Percentiles rank a stretch among this genome's conserved stretches.
These are phyloP conservation scores for Kuraishia piskuri DNA, from an alignment of 805 yeast species.

Conservation along the genomic window DNA sequence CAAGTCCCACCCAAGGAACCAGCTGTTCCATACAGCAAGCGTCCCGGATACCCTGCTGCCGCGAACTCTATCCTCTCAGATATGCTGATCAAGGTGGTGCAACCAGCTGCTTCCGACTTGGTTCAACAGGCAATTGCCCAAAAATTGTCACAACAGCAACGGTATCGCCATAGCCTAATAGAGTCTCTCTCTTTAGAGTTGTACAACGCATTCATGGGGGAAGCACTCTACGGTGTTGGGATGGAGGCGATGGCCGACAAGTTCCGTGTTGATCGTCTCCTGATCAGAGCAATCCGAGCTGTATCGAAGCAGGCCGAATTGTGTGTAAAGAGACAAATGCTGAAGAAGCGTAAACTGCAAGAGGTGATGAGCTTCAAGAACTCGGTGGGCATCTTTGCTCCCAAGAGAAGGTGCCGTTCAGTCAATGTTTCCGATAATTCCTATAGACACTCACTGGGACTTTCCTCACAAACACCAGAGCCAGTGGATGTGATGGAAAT, in stretches of 20 bases:
- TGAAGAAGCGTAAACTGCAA: conserved; percentile 27
- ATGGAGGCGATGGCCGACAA: conserved; percentile 38
- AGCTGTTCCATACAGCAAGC: not conserved
- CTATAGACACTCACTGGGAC: no score
- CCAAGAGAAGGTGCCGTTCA: not conserved
- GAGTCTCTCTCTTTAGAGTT: conserved; percentile 39
- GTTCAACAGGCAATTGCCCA: not conserved
- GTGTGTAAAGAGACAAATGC: conserved; percentile 15
- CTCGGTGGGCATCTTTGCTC: conserved; percentile 13
- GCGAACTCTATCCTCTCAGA: not conserved
- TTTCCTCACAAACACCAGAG: conserved; percentile 1
- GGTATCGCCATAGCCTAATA: conserved; percentile 15
- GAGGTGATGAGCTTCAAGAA: conserved; percentile 23
- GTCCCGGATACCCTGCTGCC: not conserved
- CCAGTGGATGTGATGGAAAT: conserved; percentile 17
- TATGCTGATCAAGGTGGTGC: not conserved
- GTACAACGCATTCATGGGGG: conserved; percentile 53
- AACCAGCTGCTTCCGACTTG: not conserved
- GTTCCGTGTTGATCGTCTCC: conserved; percentile 23
- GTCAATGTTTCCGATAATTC: no score
- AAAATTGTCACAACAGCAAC: not conserved
- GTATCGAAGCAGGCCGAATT: conserved; percentile 22
- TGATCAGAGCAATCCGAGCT: conserved; percentile 19
- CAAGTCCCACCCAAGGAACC: not conserved
- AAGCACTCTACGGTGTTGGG: conserved; percentile 35